These are phyloP conservation scores for Cubamyces lactineus DNA, from an alignment of 768 basidiomycete genomes.

Conservation along the genomic window DNA sequence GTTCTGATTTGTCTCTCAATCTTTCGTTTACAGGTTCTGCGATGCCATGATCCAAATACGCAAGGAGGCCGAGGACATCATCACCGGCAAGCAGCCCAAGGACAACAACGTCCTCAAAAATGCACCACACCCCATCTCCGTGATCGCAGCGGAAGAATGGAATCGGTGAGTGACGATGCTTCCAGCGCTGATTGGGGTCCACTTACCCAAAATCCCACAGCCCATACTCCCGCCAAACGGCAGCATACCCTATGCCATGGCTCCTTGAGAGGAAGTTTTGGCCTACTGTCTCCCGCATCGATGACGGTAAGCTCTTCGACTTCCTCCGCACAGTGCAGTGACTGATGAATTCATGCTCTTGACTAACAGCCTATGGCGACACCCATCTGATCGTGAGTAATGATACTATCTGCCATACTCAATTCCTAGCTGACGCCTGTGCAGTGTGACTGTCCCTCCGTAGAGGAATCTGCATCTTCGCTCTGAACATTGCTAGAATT, in stretches of 20 bases:
- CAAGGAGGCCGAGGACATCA: conserved; percentile 86
- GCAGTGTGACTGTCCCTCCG: conserved; percentile 85
- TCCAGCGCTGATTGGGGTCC: background rate
- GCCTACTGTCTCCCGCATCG: conserved; percentile 90
- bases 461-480: conserved; percentile 68
- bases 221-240: conserved; percentile 87
- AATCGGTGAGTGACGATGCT: conserved; percentile 57
- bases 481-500: conserved; percentile 27
- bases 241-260: conserved; percentile 88
- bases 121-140: conserved; percentile 87
- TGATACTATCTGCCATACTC: background rate
- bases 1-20: background rate
- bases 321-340: conserved; percentile 6
- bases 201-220: conserved; percentile 41
- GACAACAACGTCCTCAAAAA: conserved; percentile 94
- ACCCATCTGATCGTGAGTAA: conserved; percentile 80
- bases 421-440: conserved; percentile 14
- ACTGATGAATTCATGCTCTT: background rate
- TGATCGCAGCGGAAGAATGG: conserved; percentile 82
- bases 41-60: conserved; percentile 98
- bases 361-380: conserved; percentile 80
- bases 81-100: conserved; percentile 83
- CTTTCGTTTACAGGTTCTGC: conserved; percentile 70
- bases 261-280: conserved; percentile 93
- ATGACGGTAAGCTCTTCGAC: conserved; percentile 72